Evolutionary conservation across 306 rosid genomes (phyloP), one percentile per base, ranked within the genome.

Genomic region (Castanopsis chinensis): DNA sequence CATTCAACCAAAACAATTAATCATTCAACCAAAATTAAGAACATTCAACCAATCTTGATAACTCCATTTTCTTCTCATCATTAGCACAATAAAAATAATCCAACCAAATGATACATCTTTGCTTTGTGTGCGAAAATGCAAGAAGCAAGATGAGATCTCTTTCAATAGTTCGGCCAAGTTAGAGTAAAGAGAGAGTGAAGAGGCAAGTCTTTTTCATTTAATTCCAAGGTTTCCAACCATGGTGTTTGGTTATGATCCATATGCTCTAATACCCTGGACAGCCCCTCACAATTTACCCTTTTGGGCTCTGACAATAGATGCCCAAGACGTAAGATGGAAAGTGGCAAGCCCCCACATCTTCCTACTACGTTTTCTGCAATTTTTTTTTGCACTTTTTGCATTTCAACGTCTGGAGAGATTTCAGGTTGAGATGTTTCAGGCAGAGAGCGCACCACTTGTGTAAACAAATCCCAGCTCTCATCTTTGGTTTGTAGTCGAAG

Each of bases 401-500:
- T 32, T 4, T 33, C 33, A 9, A 75, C 37, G 21, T 69, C 70
- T n/a, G 1, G 21, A 51, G 74, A 33, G 71, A 75, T 58, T 70
- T 56, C 55, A 61, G 60, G 43, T 41, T 15, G 35, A 33, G 35
- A 33, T 33, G 6, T 25, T 25, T 25, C 27, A 25, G 27, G 27
- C 27, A 25, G 27, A 25, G n/a, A 0, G 41, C 41, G 41, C 53
- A 4, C 52, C 56, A 35, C 41, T 35, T 35, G 41, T 35, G 41
- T 35, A 35, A 37, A 37, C 43, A 37, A 37, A 37, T 37, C 9
- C 9, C 43, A 37, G 2, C 43, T 37, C 10, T 37, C 43, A 37
- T 37, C 43, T 37, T 37, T 37, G 14, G 84, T 81, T 59, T 76
- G 76, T n/a, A 80, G 71, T 67, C 76, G 69, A 27, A 74, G 70